phyloP scores from a whole-genome alignment of 192 early-diverging fungal species.

The Backusella mclennaniae region DNA sequence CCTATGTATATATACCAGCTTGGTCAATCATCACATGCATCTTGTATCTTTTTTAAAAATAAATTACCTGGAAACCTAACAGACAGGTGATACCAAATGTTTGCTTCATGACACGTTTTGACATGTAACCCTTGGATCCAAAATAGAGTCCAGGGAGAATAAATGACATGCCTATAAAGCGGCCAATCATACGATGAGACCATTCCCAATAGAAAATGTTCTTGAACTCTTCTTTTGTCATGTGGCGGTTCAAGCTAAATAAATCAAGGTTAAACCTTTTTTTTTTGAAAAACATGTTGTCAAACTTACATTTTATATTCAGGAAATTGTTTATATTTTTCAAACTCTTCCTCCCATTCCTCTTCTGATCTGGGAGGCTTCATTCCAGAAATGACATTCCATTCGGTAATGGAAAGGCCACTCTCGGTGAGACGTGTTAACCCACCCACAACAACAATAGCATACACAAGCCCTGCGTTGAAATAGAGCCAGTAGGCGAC shows the following conservation, averaged over 20 bases:
- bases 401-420: constrained; percentile 95
- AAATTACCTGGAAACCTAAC: constrained; percentile 66
- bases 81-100: constrained; percentile 61
- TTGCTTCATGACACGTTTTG: constrained; percentile 57
- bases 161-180: constrained; percentile 86
- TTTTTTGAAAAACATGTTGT: background rate
- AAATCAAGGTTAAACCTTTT: too few species aligned
- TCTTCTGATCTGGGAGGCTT: constrained; percentile 79
- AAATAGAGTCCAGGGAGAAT: constrained; percentile 88
- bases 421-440: constrained; percentile 96
- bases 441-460: constrained; percentile 92
- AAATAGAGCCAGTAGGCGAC: constrained; percentile 96
- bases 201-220: constrained; percentile 98
- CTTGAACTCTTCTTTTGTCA: constrained; percentile 92
- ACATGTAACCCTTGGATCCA: constrained; percentile 76
- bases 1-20: constrained; percentile 41
- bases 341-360: constrained; percentile 94
- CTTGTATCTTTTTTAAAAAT: background rate
- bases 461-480: constrained; percentile 86
- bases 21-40: background rate
- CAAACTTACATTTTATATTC: constrained; percentile 87
- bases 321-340: constrained; percentile 98
- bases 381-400: constrained; percentile 94
- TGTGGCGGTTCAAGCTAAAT: constrained; percentile 79
- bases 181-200: constrained; percentile 94